These are phyloP conservation scores for Isabelozyma heimii DNA, from an alignment of 805 yeast species.

Conservation along the genomic window DNA sequence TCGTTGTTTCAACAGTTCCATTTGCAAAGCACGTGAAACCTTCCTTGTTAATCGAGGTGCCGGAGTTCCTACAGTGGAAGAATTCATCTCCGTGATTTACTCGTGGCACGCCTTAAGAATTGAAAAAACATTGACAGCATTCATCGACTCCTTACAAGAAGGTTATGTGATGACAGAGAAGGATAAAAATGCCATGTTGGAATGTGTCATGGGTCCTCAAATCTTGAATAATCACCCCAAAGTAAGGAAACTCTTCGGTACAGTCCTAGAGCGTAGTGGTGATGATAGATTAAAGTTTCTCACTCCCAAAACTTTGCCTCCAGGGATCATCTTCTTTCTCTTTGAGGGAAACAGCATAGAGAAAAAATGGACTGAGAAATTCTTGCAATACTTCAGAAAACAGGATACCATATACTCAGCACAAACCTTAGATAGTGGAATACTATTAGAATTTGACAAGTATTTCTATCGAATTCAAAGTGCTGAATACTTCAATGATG, in stretches of 20 bases:
- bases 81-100: constrained; percentile 27
- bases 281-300: background rate
- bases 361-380: constrained; percentile 44
- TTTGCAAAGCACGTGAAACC: constrained; percentile 48
- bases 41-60: constrained; percentile 52
- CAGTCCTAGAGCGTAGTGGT: background rate
- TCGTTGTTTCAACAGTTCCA: constrained; percentile 49
- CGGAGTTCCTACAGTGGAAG: constrained; percentile 23
- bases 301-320: constrained; percentile 14
- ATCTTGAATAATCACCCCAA: constrained; percentile 39
- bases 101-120: constrained; percentile 34
- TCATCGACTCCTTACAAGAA: constrained; percentile 2
- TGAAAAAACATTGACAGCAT: constrained; percentile 5
- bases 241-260: constrained; percentile 18
- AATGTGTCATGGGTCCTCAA: constrained; percentile 53
- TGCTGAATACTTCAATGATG: constrained; percentile 45
- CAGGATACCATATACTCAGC: background rate
- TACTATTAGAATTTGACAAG: constrained; percentile 43
- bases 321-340: constrained; percentile 54
- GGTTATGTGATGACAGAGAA: background rate
- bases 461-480: constrained; percentile 55
- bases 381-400: background rate
- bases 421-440: background rate
- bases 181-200: constrained; percentile 28
- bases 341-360: constrained; percentile 52